These are phyloP conservation scores for Neurospora cerealis DNA, from an alignment of 495 filamentous ascomycete species.

Conservation along the genomic window DNA sequence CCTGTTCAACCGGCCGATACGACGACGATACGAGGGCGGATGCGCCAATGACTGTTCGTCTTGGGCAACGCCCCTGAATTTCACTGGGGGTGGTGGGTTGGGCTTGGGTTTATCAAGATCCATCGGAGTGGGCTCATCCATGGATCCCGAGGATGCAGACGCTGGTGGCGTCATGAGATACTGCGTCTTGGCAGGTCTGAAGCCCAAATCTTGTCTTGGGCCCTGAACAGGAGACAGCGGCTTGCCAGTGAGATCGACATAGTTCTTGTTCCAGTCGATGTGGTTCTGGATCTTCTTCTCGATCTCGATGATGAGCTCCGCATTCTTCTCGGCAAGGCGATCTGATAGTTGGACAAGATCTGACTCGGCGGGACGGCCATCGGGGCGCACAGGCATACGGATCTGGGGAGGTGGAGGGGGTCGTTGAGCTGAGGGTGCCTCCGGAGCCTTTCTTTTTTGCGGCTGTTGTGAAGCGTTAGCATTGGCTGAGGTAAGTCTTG, in stretches of 20 bases:
- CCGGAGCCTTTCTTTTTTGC: conserved; percentile 59
- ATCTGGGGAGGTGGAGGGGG: conserved; percentile 41
- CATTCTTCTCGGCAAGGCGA: conserved; percentile 71
- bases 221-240: conserved; percentile 68
- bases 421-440: conserved; percentile 45
- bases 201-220: conserved; percentile 45
- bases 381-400: conserved; percentile 59
- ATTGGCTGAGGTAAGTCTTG: conserved; percentile 16
- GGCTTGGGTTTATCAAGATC: conserved; percentile 25
- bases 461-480: conserved; percentile 34
- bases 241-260: conserved; percentile 71
- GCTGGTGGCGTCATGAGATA: conserved; percentile 82
- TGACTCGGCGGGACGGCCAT: conserved; percentile 57
- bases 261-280: conserved; percentile 75
- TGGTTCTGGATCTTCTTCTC: conserved; percentile 73
- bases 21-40: conserved; percentile 58
- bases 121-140: conserved; percentile 33
- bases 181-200: conserved; percentile 68
- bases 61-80: conserved; percentile 25
- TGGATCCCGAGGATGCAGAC: conserved; percentile 57
- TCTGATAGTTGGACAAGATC: conserved; percentile 72
- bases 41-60: conserved; percentile 41
- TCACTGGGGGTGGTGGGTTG: conserved; percentile 15
- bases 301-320: conserved; percentile 64
- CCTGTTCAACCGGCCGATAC: conserved; percentile 69